Base-by-base conservation (phyloP, 1,284 basidiomycete genomes). In the Cryptococcus floricola region DNA sequence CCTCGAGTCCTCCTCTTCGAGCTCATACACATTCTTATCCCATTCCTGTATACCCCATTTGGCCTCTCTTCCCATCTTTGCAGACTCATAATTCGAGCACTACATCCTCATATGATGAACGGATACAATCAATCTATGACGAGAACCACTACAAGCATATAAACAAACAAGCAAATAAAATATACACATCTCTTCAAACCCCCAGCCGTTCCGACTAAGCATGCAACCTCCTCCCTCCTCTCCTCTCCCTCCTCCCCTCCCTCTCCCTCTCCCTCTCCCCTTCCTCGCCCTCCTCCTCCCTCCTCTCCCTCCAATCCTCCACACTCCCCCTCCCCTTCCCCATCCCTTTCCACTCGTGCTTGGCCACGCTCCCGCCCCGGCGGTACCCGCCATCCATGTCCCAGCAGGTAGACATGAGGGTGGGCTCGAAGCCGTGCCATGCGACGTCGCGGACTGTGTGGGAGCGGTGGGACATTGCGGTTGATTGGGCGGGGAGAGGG, bases 311-410 rank as follows among this genome's bases (percentile, higher is more conserved):
- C 80, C 84, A 86, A 70, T 94, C 90, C 69, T 91, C 87, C 47
- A 95, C 69, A 5, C 77, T 79, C 4, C 77, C 76, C 0, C 78
- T 78, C 74, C 85, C 82, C 74, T 91, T 94, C 2, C 83, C 83
- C 49, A 91, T 78, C 1, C 91, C 91, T 75, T 93, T 95, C 90
- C 91, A 97, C 77, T 96, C 89, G 67, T 97, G 93, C 60, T 88
- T 82, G 4, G 91, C 92, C 25, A 97, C 82, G 43, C 84, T 82
- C 42, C 91, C 91, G 6, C 74, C 76, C 7, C 84, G 81, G 44
- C 80, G 80, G 16, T 80, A 78, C 2, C 62, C 59, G 2, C 69
- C 67, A 27, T 80, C 80, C 27, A 81, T 81, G 50, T 89, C 85
- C 93, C 94, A 97, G 5, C 86, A 90, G 3, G 90, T 91, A 58